These are phyloP conservation scores for Cornus kousa DNA, from an alignment of 148 eudicot genomes.

Conservation along the genomic window DNA sequence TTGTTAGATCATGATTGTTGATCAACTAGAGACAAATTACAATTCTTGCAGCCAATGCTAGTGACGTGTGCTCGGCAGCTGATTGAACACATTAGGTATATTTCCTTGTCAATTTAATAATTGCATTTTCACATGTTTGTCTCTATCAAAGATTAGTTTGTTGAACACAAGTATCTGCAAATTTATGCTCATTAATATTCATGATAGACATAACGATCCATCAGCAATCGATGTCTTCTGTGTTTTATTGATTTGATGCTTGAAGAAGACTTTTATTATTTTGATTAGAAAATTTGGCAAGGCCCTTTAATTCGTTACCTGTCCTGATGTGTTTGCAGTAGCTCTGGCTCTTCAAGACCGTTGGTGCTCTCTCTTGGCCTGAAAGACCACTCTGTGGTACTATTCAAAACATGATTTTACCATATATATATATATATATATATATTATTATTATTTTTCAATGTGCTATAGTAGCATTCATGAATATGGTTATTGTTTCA, in stretches of 20 bases:
- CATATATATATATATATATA: no score
- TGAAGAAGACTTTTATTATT: not conserved
- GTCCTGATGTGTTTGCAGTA: slow-evolving; percentile 35
- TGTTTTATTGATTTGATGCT: not conserved
- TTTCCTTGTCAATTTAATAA: not conserved
- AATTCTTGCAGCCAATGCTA: slow-evolving; percentile 60
- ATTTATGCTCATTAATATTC: not conserved
- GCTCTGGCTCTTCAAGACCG: slow-evolving; percentile 60
- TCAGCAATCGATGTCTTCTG: not conserved
- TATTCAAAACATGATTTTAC: slow-evolving; percentile 2
- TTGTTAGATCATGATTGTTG: slow-evolving; percentile 9
- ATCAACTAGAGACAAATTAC: slow-evolving; percentile 13
- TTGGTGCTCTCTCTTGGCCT: slow-evolving; percentile 83
- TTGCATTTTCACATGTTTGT: not conserved
- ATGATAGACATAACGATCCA: not conserved
- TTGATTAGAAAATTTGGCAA: not conserved
- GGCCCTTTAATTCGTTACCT: not conserved
- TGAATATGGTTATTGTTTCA: not conserved
- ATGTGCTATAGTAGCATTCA: not conserved
- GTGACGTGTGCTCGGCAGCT: slow-evolving; percentile 85
- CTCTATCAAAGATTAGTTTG: not conserved
- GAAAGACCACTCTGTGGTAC: slow-evolving; percentile 80
- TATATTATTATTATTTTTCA: no score
- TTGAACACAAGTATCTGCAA: not conserved
- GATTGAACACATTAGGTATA: slow-evolving; percentile 79